Base-by-base conservation (phyloP, 768 basidiomycete species). In the Russula vinacea region DNA sequence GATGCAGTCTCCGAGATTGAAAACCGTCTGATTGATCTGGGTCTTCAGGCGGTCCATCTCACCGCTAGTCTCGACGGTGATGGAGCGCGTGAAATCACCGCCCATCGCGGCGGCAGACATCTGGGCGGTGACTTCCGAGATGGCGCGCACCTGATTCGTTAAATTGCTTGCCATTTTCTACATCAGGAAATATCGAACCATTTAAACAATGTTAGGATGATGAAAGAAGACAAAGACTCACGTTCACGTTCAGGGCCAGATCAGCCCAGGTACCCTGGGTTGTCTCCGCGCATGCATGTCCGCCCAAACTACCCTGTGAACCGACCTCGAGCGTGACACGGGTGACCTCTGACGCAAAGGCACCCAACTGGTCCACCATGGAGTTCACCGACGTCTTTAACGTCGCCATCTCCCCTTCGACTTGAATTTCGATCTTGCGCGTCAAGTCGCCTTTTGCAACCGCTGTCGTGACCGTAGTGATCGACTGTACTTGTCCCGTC, bases 21-120 rank as follows among this genome's bases (percentile, higher is more conserved):
- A 96, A 61, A 99, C 93, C 97, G 98, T 99, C 76, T 97, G 92
- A 71, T 95, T 95, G 79, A 96, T 95, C 77, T 96, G 96, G 1
- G 94, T 97, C 83, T 99, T 98, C 78, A 99, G 83, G 54, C 92
- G 94, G 76, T 98, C 95, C 97, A 98, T 98, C 76, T 99, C 97
- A 57, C 97, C 97, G 66, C 86, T 89, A 1, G n/a, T 97, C 71
- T 98, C 96, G 71, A 99, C 97, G 32, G 97, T 98, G 79, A 99
- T 98, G 82, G 98, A 99, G 19, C 94, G 86, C 26, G 94, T 96
- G 76, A 98, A 98, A 76, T 98, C 97, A 65, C 97, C 96, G 71
- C 98, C 97, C 81, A 95, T 98, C 16, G 97, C 97, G 0, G 97
- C 96, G 0, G 95, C 96, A 1, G 93, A 95, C 70, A 98, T 98